A percentile compares a stretch with the other conserved stretches of the same genome.
Evolutionary conservation across 768 basidiomycete genomes (phyloP).

Genomic region (Coprinopsis marcescibilis): DNA sequence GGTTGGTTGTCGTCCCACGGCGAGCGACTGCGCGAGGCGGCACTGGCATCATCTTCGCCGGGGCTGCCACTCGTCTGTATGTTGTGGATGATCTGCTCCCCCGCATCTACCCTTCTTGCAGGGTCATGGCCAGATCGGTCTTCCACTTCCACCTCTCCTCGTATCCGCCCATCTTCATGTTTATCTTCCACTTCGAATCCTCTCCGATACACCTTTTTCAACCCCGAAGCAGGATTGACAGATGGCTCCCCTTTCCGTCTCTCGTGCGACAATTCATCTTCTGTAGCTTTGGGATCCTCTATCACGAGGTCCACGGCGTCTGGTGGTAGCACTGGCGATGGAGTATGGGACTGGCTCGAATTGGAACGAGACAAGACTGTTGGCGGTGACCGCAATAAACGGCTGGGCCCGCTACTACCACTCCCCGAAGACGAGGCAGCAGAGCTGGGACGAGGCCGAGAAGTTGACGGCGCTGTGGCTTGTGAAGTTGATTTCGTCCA

Average conservation of each 20-base stretch:
- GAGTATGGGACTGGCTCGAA: conserved; percentile 3
- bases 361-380: background rate
- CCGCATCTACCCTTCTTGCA: conserved; percentile 30
- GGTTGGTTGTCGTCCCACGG: conserved; percentile 16
- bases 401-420: background rate
- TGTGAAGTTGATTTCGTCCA: conserved; percentile 34
- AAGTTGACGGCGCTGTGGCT: conserved; percentile 19
- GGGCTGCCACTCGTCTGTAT: conserved; percentile 15
- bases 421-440: conserved; percentile 13
- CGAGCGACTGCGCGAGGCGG: conserved; percentile 15
- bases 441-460: conserved; percentile 17
- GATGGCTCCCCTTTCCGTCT: conserved; percentile 61
- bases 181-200: conserved; percentile 37
- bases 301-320: conserved; percentile 91
- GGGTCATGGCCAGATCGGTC: conserved; percentile 20
- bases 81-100: conserved; percentile 32
- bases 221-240: conserved; percentile 27
- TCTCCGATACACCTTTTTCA: conserved; percentile 49
- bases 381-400: background rate
- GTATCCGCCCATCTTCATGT: conserved; percentile 22
- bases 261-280: conserved; percentile 47
- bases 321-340: conserved; percentile 37
- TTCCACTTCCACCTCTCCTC: conserved; percentile 37
- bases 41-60: conserved; percentile 26
- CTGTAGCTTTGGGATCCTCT: conserved; percentile 53